Conservation (phyloP, 352 stramenopile species). For the Elongisporangium prolatum region DNA sequence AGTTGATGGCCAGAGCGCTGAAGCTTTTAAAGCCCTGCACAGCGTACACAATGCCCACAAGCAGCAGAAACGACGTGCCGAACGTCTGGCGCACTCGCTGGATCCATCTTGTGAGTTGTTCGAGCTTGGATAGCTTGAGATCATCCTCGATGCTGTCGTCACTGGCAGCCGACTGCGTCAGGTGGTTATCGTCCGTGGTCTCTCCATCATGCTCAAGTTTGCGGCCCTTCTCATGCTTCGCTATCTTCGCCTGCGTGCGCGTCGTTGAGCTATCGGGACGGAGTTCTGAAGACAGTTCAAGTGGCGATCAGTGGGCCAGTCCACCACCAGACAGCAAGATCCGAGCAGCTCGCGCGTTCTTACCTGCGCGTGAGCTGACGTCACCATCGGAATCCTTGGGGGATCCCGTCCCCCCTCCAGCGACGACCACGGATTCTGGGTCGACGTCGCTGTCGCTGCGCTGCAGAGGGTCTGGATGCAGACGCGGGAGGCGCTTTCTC, state of each 20-base stretch:
- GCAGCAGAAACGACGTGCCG: conserved; percentile 58
- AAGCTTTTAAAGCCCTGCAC: conserved; percentile 94
- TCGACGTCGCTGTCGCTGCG: background rate
- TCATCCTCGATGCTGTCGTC: conserved; percentile 11
- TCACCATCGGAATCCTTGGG: conserved; percentile 2
- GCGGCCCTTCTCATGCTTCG: background rate
- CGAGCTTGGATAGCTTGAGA: conserved; percentile 12
- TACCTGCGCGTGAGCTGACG: conserved; percentile 12
- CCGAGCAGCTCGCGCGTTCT: conserved; percentile 5
- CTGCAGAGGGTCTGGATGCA: conserved; percentile 13
- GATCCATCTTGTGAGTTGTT: conserved; percentile 51
- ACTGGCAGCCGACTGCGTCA: conserved; percentile 5
- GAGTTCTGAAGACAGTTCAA: too few species aligned
- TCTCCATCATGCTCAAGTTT: conserved; percentile 3
- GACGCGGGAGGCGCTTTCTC: conserved; percentile 23
- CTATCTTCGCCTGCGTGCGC: background rate
- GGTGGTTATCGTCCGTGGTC: conserved; percentile 1
- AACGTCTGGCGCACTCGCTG: conserved; percentile 55
- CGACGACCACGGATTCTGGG: too few species aligned
- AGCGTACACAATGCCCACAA: conserved; percentile 88
- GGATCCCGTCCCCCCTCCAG: too few species aligned
- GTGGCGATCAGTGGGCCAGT: too few species aligned
- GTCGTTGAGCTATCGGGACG: too few species aligned
- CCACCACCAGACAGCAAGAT: background rate
- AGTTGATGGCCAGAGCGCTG: conserved; percentile 90